Conservation (phyloP, 176 grass and related monocot genomes). For the Bonia amplexicaulis region DNA sequence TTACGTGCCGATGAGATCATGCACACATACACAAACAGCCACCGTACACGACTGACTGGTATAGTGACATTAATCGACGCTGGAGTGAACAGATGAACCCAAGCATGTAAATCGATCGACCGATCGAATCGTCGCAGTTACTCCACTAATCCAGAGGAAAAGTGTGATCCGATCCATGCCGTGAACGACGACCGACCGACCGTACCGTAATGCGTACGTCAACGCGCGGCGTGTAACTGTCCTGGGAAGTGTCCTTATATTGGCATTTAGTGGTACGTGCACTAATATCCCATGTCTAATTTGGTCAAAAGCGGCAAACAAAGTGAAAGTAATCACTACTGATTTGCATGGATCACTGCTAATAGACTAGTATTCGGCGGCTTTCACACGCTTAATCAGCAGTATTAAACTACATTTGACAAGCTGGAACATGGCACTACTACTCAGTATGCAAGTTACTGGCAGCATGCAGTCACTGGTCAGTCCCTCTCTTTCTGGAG, state of each 20-base stretch:
- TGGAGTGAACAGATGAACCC: background rate
- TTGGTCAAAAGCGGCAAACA: background rate
- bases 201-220: background rate
- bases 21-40: background rate
- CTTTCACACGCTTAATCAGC: background rate
- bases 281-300: background rate
- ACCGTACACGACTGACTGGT: background rate
- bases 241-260: background rate
- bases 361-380: background rate
- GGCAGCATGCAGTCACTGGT: background rate
- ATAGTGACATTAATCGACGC: background rate
- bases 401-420: background rate
- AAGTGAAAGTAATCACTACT: background rate
- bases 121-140: too few relatives aligned
- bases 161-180: too few relatives aligned
- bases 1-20: background rate
- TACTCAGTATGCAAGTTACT: background rate
- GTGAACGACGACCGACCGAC: background rate
- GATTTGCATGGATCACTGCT: background rate
- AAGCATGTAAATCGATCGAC: too few relatives aligned
- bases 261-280: background rate
- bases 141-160: too few relatives aligned
- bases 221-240: background rate
- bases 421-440: background rate
- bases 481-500: background rate